Percentiles rank a stretch among this genome's conserved stretches.
phyloP scores from a whole-genome alignment of 2,329 filamentous ascomycete genomes.

The Verticillium nubilum region DNA sequence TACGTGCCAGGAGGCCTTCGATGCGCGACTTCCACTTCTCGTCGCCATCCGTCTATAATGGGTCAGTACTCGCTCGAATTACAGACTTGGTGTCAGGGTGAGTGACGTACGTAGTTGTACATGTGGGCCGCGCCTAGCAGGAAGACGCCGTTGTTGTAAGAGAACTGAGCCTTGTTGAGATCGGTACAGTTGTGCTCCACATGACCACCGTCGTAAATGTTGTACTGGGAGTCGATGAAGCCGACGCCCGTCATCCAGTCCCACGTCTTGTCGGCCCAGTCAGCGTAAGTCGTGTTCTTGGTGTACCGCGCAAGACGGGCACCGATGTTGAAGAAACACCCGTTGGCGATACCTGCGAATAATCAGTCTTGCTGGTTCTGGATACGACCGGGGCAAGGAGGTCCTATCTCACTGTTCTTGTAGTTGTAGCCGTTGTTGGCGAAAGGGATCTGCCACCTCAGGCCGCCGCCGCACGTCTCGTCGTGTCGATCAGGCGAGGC shows the following conservation, averaged over 20 bases:
- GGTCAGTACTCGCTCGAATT: background rate
- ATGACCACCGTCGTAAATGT: slow-evolving; percentile 55
- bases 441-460: slow-evolving; percentile 73
- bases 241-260: slow-evolving; percentile 53
- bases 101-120: slow-evolving; percentile 50
- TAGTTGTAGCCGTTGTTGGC: slow-evolving; percentile 74
- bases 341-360: slow-evolving; percentile 50
- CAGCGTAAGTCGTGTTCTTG: slow-evolving; percentile 57
- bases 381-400: background rate
- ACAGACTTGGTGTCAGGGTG: background rate
- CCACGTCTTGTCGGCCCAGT: slow-evolving; percentile 57
- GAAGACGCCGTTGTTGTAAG: slow-evolving; percentile 55
- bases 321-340: slow-evolving; percentile 58
- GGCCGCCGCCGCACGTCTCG: slow-evolving; percentile 58
- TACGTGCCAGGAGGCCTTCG: slow-evolving; percentile 29
- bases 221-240: slow-evolving; percentile 55
- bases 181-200: slow-evolving; percentile 47
- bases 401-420: slow-evolving; percentile 47
- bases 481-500: slow-evolving; percentile 58
- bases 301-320: slow-evolving; percentile 70
- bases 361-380: background rate
- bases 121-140: slow-evolving; percentile 56
- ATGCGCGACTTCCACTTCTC: slow-evolving; percentile 47
- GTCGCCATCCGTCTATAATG: slow-evolving; percentile 36
- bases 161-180: slow-evolving; percentile 52